A percentile compares a stretch with the other conserved stretches of the same genome.
These are phyloP conservation scores for Arthroderma sp. DNA, from an alignment of 2,329 filamentous ascomycete genomes.

Conservation along the genomic window DNA sequence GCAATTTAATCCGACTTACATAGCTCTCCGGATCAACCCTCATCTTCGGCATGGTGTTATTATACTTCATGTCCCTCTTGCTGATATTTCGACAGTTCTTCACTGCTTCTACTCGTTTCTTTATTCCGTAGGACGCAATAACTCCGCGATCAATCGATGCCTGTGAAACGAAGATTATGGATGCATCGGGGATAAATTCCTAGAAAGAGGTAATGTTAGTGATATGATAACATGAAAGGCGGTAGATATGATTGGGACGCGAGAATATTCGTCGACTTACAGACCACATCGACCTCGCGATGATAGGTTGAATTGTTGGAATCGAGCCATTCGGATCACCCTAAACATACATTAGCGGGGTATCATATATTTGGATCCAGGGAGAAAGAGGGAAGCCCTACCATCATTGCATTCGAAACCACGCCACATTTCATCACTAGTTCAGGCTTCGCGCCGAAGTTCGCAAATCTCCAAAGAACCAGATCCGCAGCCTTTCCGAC, in stretches of 20 bases:
- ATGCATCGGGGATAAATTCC: constrained; percentile 50
- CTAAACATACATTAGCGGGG: constrained; percentile 25
- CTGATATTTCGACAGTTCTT: constrained; percentile 59
- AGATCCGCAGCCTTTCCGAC: constrained; percentile 82
- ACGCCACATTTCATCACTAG: constrained; percentile 78
- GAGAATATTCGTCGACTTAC: constrained; percentile 17
- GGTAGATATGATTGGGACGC: not conserved
- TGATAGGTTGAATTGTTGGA: constrained; percentile 72
- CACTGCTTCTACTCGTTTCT: constrained; percentile 69
- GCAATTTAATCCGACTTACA: constrained; percentile 23
- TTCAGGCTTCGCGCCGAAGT: constrained; percentile 76
- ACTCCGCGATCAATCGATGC: constrained; percentile 54
- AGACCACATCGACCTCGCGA: constrained; percentile 77
- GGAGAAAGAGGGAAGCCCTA: constrained; percentile 26
- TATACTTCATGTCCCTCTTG: constrained; percentile 85
- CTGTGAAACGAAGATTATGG: constrained; percentile 71
- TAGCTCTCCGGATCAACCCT: constrained; percentile 85
- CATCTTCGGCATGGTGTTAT: constrained; percentile 73
- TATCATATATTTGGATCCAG: not conserved
- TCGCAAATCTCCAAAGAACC: constrained; percentile 71
- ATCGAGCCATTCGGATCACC: constrained; percentile 74
- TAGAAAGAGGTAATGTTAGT: not conserved
- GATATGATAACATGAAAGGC: not conserved
- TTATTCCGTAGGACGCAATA: constrained; percentile 59
- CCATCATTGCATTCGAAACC: constrained; percentile 74